Base-by-base conservation (phyloP, 495 filamentous ascomycete genomes). In the Penicillium chermesinum region DNA sequence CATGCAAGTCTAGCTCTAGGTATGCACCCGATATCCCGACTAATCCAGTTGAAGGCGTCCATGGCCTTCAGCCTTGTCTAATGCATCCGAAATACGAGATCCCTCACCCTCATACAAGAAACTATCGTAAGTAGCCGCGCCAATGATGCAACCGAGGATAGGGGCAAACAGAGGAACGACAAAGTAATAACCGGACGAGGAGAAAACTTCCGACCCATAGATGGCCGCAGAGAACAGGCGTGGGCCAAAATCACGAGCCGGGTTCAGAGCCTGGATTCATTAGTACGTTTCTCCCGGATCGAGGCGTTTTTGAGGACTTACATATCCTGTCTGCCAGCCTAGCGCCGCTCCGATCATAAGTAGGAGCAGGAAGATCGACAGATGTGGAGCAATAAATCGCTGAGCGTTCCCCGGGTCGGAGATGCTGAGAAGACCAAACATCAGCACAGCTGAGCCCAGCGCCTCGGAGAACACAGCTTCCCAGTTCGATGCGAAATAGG, bases 281-380 rank as follows among this genome's bases (percentile, higher is more conserved):
- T 37, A 53, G 54, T 61, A 51, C 27, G 46, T 21, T 7, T 19
- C 6, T 22, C 10, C 16, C 14, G 14, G 8, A 38, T 19, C 1
- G 38, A 10, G 16, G 8, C n/a, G 7, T 21, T 2, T 1, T 17
- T 8, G 15, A 27, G 14, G 32, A 57, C 65, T 2, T 68, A 68
- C 65, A 20, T 68, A 68, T 30, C 65, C 65, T 10, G 65, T 68
- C 53, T 68, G 60, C 65, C 65, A 68, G 8, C 65, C 65, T 33
- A 68, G 16, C 2, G 65, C 56, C 3, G 65, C 62, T 16, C 65
- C 65, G 20, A 68, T 68, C 16, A 49, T 54, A 17, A 61, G 56
- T 20, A 68, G 52, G 12, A 68, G 58, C 46, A 68, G 18, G 34
- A 68, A 68, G 25, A 58, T 38, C 1, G 60, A 58, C 12, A 68